Evolutionary conservation across 352 stramenopile genomes (phyloP), one percentile per base, ranked within the genome.

Genomic region (Globisporangium perplexum): DNA sequence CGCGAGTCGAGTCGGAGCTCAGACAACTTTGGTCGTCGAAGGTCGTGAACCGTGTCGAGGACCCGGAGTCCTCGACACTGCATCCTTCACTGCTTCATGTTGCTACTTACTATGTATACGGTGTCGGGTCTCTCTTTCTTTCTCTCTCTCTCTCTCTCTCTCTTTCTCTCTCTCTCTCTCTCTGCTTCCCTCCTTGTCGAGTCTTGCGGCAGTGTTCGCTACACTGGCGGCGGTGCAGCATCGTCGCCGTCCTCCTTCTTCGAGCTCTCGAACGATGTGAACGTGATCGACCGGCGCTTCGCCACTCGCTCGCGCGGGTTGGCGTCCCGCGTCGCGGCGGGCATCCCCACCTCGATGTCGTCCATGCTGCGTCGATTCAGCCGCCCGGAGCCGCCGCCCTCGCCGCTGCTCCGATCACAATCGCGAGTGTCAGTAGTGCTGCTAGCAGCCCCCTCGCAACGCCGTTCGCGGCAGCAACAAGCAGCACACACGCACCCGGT

Each of bases 281-380:
- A 91, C 30, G 78, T 91, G 53, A 90, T 92, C 10, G 81, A 92
- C 22, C 77, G 74, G 24, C 77, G 74, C 52, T 92, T 92, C 8
- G 66, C 52, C 7, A 83, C 46, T 4, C 72, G 63, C 15, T 85
- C 72, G 17, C 62, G 62, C 26, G 72, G 66, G 45, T 77, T 79
- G 18, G 66, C 77, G 41, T 81, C 63, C 15, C 69, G 73, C 12
- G 66, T 72, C 2, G 77, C 68, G 20, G 76, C 52, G 3, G 77
- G 78, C 53, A 91, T 56, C 4, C 78, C 81, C 26, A 92, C 71
- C 42, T 92, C 81, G 58, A 93, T 86, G 45, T 93, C 82, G 47
- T 93, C 82, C 17, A 90, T 67, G 38, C 72, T 88, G 48, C 72
- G 70, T 15, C 74, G 68, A 31, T 64, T 57, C 31, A 55, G 56